These are phyloP conservation scores for Diaporthe amygdali DNA, from an alignment of 2,329 filamentous ascomycete genomes.

Conservation along the genomic window DNA sequence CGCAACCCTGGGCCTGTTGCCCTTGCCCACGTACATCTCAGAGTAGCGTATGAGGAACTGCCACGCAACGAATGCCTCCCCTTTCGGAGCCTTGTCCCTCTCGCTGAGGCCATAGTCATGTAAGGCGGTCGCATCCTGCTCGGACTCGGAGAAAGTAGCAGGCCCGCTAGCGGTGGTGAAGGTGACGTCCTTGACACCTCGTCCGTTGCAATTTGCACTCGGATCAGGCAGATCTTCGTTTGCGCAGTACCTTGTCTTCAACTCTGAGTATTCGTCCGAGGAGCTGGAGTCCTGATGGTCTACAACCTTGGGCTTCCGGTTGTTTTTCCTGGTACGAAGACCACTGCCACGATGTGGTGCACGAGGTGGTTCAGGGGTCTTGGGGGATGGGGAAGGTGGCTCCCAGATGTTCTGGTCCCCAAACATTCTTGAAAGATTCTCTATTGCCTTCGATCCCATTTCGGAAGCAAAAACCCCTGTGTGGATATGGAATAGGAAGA, in stretches of 20 bases:
- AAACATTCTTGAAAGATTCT: constrained; percentile 12
- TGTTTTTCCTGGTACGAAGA: not conserved
- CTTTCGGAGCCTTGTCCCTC: constrained; percentile 33
- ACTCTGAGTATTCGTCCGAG: not conserved
- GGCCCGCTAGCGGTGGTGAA: not conserved
- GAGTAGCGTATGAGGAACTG: constrained; percentile 62
- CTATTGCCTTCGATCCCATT: not conserved
- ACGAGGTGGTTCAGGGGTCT: not conserved
- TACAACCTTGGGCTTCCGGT: not conserved
- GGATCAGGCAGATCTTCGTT: not conserved
- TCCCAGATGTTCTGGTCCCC: constrained; percentile 18
- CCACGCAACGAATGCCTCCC: constrained; percentile 54
- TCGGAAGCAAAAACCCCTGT: not conserved
- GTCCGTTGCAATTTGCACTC: not conserved
- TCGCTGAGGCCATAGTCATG: constrained; percentile 27
- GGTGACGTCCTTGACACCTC: not conserved
- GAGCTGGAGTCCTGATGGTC: not conserved
- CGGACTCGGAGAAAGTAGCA: not conserved
- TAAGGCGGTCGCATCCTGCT: constrained; percentile 7
- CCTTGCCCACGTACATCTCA: constrained; percentile 60
- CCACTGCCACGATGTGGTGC: not conserved
- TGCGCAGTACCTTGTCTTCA: not conserved
- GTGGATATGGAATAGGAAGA: not conserved
- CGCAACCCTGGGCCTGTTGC: constrained; percentile 52
- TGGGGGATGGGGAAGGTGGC: not conserved